A percentile compares a stretch with the other conserved stretches of the same genome.
phyloP scores from a whole-genome alignment of 768 basidiomycete genomes.

The Agrocybe chaxingu region DNA sequence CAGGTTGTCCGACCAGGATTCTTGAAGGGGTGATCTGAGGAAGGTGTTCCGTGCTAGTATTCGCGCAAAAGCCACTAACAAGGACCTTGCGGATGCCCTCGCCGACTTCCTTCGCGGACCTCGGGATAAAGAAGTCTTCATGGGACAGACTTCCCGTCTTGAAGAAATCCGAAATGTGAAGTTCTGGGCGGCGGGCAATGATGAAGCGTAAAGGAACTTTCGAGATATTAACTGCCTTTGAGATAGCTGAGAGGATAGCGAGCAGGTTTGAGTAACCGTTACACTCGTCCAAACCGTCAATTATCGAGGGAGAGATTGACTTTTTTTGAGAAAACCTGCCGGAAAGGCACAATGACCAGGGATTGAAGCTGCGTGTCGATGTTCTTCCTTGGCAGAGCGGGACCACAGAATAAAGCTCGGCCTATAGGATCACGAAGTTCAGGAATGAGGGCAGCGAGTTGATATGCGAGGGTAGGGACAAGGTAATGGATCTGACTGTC shows the following conservation, averaged over 20 bases:
- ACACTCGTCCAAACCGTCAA: slow-evolving; percentile 26
- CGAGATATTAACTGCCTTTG: neutral
- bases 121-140: no score
- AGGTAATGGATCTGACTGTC: neutral
- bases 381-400: slow-evolving; percentile 9
- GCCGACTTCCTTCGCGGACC: no score
- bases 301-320: neutral
- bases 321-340: neutral
- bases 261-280: slow-evolving; percentile 7
- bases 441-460: slow-evolving; percentile 14
- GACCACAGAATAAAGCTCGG: slow-evolving; percentile 6
- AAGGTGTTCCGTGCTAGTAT: no score
- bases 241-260: slow-evolving; percentile 11
- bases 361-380: slow-evolving; percentile 6
- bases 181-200: slow-evolving; percentile 12
- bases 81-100: no score
- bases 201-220: slow-evolving; percentile 10
- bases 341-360: slow-evolving; percentile 11
- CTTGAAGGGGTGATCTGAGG: no score
- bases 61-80: no score
- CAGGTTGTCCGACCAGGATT: no score
- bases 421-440: slow-evolving; percentile 2
- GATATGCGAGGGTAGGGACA: slow-evolving; percentile 17
- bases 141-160: neutral
- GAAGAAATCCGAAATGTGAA: slow-evolving; percentile 9